Evolutionary conservation across 202 grass and related monocot genomes (phyloP), one percentile per base, ranked within the genome.

Genomic region (Hordeum pubiflorum): DNA sequence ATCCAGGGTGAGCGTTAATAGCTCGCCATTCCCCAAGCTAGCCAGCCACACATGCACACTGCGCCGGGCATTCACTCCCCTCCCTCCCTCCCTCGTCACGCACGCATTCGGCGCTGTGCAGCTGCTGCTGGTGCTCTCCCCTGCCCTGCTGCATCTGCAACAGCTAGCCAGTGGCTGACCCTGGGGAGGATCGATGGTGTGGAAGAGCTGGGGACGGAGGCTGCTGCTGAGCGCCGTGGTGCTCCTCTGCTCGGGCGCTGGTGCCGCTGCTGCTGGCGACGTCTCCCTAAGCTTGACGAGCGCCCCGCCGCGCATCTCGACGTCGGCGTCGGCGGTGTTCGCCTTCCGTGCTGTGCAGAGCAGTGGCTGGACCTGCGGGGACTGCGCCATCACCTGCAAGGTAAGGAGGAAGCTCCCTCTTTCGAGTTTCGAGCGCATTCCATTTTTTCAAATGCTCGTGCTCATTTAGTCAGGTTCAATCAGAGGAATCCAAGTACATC

Each of bases 371-470:
- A 72, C 72, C 3, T 94, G 88, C 77, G 64, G 33, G 39, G 73
- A 79, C 15, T 94, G 89, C 29, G 9, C 20, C 75, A 12, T 89
- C 78, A 80, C 68, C 86, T 94, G 89, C 89, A 84, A 89, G 91
- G 91, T 93, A 55, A 40, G 79, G 27, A 3, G 31, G 31, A 32
- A 0, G 3, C 2, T 72, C 65, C 8, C 1, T 58, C 36, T 54
- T n/a, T n/a, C 6, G 1, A 48, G 5, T 54, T n/a, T 54, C 0
- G 17, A 54, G n/a, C 17, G 50, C 50, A 54, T 54, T 54, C 17
- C 50, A 1, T 8, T 54, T 54, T 54, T 54, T n/a, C 15, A n/a
- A 54, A 54, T 54, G 17, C 18, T 54, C 17, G 50, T 54, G 50
- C 50, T 54, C 50, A n/a, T 8, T n/a, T n/a, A 8, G 50, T n/a